These are phyloP conservation scores for Rhodocollybia butyracea DNA, from an alignment of 768 basidiomycete species.

Conservation along the genomic window DNA sequence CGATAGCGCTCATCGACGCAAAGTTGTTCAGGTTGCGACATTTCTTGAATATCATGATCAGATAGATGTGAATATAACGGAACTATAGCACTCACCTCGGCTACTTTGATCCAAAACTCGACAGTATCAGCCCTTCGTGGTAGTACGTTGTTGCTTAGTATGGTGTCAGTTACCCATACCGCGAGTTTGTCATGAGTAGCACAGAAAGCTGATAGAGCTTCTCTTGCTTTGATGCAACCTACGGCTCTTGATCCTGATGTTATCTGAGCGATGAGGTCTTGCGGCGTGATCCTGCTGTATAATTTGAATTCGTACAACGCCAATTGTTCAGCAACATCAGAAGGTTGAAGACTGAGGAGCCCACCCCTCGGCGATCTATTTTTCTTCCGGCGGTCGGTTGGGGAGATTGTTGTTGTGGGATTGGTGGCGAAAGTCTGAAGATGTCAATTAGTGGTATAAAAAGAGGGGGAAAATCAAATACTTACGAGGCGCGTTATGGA, in stretches of 20 bases:
- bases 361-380: constrained; percentile 55
- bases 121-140: constrained; percentile 55
- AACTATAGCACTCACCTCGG: constrained; percentile 52
- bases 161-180: constrained; percentile 64
- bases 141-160: constrained; percentile 49
- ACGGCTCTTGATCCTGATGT: constrained; percentile 34
- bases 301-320: constrained; percentile 69
- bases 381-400: constrained; percentile 35
- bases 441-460: constrained; percentile 3
- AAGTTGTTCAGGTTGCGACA: constrained; percentile 63
- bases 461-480: constrained; percentile 7
- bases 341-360: constrained; percentile 60
- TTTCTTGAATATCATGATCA: constrained; percentile 42
- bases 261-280: constrained; percentile 71
- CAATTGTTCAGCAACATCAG: constrained; percentile 76
- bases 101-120: constrained; percentile 76
- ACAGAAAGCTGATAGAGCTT: constrained; percentile 36
- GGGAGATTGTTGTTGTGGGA: constrained; percentile 20
- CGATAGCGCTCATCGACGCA: constrained; percentile 64
- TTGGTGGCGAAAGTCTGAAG: constrained; percentile 38
- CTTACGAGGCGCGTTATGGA: constrained; percentile 56
- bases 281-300: constrained; percentile 66
- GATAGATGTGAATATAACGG: not conserved
- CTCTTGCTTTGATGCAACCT: constrained; percentile 28
- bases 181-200: constrained; percentile 59